Conservation (phyloP, 2,329 filamentous ascomycete species). For the Aspergillus carbonarius region DNA sequence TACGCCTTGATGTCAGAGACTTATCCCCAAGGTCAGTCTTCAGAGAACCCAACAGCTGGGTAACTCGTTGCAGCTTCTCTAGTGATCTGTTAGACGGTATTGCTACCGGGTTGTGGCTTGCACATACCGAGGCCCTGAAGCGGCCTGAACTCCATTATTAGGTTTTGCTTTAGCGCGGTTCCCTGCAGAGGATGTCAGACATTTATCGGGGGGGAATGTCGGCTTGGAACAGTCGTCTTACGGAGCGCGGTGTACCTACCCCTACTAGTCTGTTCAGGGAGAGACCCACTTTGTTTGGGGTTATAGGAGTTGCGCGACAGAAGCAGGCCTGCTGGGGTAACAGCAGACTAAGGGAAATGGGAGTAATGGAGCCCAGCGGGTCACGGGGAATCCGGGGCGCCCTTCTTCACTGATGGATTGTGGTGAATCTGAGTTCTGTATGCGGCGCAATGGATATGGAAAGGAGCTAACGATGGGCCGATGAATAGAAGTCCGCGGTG, state of each 20-base stretch:
- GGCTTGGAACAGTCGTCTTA: background rate
- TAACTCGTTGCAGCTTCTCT: constrained; percentile 71
- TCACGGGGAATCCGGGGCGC: background rate
- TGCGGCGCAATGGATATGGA: background rate
- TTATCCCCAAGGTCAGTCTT: constrained; percentile 61
- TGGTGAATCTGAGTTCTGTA: background rate
- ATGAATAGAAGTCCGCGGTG: background rate
- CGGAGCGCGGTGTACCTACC: background rate
- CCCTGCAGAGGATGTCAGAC: background rate
- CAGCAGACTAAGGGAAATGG: background rate
- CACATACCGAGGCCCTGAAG: constrained; percentile 29
- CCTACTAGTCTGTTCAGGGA: background rate
- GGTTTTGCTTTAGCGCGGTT: background rate
- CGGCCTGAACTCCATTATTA: constrained; percentile 26
- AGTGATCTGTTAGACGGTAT: constrained; percentile 7
- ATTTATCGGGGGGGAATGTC: background rate
- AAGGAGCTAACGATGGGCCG: background rate
- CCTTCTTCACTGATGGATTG: background rate
- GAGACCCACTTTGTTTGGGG: background rate
- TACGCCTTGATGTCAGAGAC: constrained; percentile 61
- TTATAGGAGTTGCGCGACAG: background rate
- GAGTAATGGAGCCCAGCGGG: background rate
- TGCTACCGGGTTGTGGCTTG: background rate
- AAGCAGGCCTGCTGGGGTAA: background rate
- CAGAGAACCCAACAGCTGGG: constrained; percentile 62